Evolutionary conservation across 345 rosid genomes (phyloP), one percentile per base, ranked within the genome.

Genomic region (Eucalyptus erythrocorys): DNA sequence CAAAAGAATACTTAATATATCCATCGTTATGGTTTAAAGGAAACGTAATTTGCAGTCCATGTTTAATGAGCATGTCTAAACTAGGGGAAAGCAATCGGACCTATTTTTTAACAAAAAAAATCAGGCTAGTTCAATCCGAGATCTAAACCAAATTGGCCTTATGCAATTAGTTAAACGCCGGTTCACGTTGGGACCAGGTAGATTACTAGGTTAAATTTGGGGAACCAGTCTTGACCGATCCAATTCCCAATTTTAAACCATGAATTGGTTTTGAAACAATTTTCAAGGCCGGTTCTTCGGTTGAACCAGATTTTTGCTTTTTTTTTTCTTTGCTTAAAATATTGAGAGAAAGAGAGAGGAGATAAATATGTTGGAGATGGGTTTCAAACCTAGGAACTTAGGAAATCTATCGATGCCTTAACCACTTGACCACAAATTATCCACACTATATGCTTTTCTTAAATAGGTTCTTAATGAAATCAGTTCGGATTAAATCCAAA

Each of bases 181-280:
- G 0, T 71, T 71, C 45, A 9, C 0, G 6, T 1, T 27, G 26
- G 26, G 6, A 37, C 13, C 1, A 1, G 0, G 11, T 71, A 37
- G 45, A 68, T 68, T 68, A 3, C 4, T 34, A 3, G 43, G 13
- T 68, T 16, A 32, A 68, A 34, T 16, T 68, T 34, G 42, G 79
- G 79, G 10, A 34, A 68, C 24, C 2, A 4, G 24, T 10, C 80
- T 68, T 34, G 43, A 34, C 43, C 0, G 4, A 16, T 68, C 4
- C 6, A 9, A 5, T 68, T 68, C 13, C 76, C 3, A 0, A 32
- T 68, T 32, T 0, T 32, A 68, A 32, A 68, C 7, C 24, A 19
- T 68, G 13, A 34, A 68, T 68, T 15, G 24, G 9, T 68, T 32
- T 68, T 68, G 42, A 68, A 68, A 68, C 0, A 4, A 32, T 68